Base-by-base conservation (phyloP, 2,329 filamentous ascomycete species). In the Nemania sp. region DNA sequence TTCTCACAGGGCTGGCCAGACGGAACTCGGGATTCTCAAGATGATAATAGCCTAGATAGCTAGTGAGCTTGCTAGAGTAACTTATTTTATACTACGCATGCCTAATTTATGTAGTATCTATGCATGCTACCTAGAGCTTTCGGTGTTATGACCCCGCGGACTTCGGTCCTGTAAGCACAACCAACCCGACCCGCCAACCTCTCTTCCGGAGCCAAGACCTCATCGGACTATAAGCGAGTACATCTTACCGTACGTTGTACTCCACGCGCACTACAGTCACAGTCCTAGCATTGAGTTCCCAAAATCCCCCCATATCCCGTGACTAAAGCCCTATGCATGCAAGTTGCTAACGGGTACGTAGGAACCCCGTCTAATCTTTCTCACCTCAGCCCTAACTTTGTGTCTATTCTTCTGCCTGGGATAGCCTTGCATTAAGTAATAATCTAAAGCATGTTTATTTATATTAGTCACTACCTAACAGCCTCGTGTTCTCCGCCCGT, bases 361-460 rank as follows among this genome's bases (percentile, higher is more conserved):
- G 35, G 26, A 24, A 26, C 43, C n/a, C 45, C n/a, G 24, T 64
- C 26, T 43, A 20, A 41, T 62, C 35, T 10, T 35, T 64, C 60
- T 67, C n/a, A 67, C 65, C 64, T 64, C 45, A 67, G 64, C 60
- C 59, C 54, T 67, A 67, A 51, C 11, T 5, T 32, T 15, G 20
- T 41, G 58, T n/a, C 43, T 60, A 41, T n/a, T 41, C 24, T 32
- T 29, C 29, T 49, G 29, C n/a, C 24, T 32, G 27, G 15, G 35
- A 43, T 18, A 3, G 18, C 18, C 11, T 53, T 29, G 26, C 7
- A 55, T 1, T 27, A 26, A 13, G 41, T 20, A 47, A 51, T 24
- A 27, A 38, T 29, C 11, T 54, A 35, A 63, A 32, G 47, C 38
- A 29, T n/a, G 20, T 45, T 53, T 49, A 22, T 13, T 13, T 15